These are phyloP conservation scores for sorghum (Sorghum bicolor) DNA, from an alignment of 176 grass and related monocot species.

Conservation along the genomic window DNA sequence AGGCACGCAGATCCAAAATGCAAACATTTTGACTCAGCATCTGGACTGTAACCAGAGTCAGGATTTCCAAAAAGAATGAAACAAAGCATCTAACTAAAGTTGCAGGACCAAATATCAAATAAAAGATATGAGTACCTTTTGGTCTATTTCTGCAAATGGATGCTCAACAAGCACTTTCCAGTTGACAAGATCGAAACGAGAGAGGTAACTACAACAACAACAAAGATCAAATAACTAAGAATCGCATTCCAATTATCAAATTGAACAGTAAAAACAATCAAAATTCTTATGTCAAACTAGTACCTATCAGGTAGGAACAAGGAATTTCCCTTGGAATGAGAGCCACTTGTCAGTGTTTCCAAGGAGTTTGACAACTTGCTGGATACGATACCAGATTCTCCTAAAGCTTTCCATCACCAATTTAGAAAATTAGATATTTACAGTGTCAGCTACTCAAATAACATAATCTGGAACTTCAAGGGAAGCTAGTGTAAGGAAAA, in stretches of 20 bases:
- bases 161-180: slow-evolving; percentile 86
- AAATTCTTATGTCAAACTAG: slow-evolving; percentile 11
- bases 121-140: slow-evolving; percentile 69
- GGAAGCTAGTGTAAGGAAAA: slow-evolving; percentile 14
- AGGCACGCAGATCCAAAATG: slow-evolving; percentile 70
- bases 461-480: neutral
- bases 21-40: slow-evolving; percentile 66
- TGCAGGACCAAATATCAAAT: slow-evolving; percentile 27
- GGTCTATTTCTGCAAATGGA: slow-evolving; percentile 50
- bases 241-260: slow-evolving; percentile 3
- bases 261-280: slow-evolving; percentile 3
- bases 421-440: slow-evolving; percentile 15
- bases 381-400: slow-evolving; percentile 75
- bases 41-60: slow-evolving; percentile 99
- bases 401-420: slow-evolving; percentile 67
- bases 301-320: slow-evolving; percentile 88
- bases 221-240: neutral
- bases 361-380: slow-evolving; percentile 58
- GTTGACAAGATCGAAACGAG: slow-evolving; percentile 75
- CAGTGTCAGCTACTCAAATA: neutral
- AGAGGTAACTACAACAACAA: slow-evolving; percentile 59
- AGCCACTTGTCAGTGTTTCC: slow-evolving; percentile 27
- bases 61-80: slow-evolving; percentile 46
- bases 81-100: slow-evolving; percentile 7
- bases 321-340: slow-evolving; percentile 24